Evolutionary conservation across 192 early-diverging fungal species (phyloP), one percentile per base, ranked within the genome.

Genomic region (Hyaloraphidium curvatum): DNA sequence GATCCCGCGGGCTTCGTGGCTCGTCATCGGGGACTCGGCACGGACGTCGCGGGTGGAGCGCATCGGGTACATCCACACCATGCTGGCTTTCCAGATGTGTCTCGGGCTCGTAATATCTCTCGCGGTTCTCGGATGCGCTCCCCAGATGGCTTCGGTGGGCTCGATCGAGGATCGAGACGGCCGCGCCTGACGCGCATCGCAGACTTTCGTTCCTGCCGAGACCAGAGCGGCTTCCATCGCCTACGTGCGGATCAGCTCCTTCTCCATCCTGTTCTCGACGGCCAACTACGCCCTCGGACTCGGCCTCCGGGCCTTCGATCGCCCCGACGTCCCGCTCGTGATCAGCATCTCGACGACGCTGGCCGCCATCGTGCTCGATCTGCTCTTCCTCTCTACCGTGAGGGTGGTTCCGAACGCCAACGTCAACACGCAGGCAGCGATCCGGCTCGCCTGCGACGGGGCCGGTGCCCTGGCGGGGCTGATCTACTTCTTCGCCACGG

Each of bases 231-330:
- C 25, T 0, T 59, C 56, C 13, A 54, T 62, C 27, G 39, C 40
- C 19, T 62, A 62, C 50, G 30, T 62, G n/a, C 43, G 60, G 22
- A 62, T 62, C 40, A 31, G 51, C n/a, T 26, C 26, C 31, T 62
- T 62, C 35, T 61, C 60, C 0, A 59, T 25, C 25, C 31, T 59
- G 0, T 62, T 62, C 51, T 39, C 41, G 2, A 56, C 56, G 3
- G 4, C 56, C 4, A n/a, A 56, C 19, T 62, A 62, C 39, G 55
- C 60, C 2, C 28, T 51, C 25, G 31, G 21, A 39, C 33, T 56
- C 30, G 50, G 57, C 19, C 52, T 55, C 25, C 43, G 60, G 4
- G 54, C 60, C 1, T 23, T 52, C 25, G 60, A 62, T 27, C 27
- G 56, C 16, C 60, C 56, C 13, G 60, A 62, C 28, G 51, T 62